These are phyloP conservation scores for Pichia sp. DNA, from an alignment of 1,139 yeast genomes.

Conservation along the genomic window DNA sequence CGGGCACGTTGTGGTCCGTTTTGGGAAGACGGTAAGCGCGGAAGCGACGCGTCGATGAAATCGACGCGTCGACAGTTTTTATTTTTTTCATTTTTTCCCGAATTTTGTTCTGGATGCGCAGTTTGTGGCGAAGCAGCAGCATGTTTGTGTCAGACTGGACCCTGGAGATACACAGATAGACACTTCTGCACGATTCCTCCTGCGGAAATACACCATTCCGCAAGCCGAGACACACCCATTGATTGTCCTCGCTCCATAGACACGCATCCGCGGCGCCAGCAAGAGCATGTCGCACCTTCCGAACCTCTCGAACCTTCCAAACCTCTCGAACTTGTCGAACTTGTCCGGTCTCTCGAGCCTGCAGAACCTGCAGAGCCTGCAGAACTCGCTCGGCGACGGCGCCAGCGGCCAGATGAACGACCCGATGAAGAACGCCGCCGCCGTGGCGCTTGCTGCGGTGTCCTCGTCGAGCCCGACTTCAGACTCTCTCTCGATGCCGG, in stretches of 20 bases:
- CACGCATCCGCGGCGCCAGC: no score
- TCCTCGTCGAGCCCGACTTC: not conserved
- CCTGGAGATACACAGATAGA: not conserved
- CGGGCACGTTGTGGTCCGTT: not conserved
- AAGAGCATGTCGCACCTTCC: not conserved
- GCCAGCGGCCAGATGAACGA: not conserved
- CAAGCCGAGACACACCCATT: no score
- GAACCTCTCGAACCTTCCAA: not conserved
- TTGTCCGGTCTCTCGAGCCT: not conserved
- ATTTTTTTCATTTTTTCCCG: not conserved
- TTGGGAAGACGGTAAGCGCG: not conserved
- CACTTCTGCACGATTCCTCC: no score
- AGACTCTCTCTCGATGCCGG: not conserved
- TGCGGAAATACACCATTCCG: no score
- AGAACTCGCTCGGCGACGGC: not conserved
- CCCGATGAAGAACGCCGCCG: not conserved
- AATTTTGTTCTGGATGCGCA: slow-evolving; percentile 1
- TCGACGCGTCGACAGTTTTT: not conserved
- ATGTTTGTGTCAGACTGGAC: not conserved
- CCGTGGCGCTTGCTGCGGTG: slow-evolving; percentile 13
- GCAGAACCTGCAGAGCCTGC: not conserved
- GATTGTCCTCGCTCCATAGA: no score
- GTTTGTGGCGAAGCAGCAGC: slow-evolving; percentile 2
- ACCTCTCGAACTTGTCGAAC: not conserved
- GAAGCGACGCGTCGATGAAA: not conserved